These are phyloP conservation scores for Pseudohalonectria lignicola DNA, from an alignment of 2,329 filamentous ascomycete species.

Conservation along the genomic window DNA sequence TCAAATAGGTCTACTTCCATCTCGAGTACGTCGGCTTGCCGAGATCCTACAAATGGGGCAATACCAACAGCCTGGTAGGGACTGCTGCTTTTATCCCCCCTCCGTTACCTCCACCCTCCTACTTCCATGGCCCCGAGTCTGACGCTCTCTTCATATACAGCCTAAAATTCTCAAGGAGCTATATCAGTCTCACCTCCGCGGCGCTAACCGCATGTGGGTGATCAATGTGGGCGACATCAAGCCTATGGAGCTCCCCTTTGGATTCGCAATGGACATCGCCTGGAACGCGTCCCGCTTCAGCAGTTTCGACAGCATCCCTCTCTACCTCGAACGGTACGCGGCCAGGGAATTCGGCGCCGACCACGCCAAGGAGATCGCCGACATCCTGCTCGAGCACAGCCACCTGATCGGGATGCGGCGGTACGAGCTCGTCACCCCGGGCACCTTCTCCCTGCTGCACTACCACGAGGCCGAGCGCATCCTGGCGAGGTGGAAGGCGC, in stretches of 20 bases:
- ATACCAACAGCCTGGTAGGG: background rate
- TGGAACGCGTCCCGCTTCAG: conserved; percentile 48
- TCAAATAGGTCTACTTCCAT: background rate
- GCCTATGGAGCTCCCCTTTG: conserved; percentile 52
- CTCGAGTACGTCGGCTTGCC: background rate
- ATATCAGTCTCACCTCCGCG: conserved; percentile 44
- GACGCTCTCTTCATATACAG: no score
- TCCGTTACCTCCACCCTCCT: no score
- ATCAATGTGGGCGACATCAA: conserved; percentile 60
- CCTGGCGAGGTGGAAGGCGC: conserved; percentile 39
- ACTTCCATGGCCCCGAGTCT: no score
- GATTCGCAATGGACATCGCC: conserved; percentile 56
- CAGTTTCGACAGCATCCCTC: conserved; percentile 39
- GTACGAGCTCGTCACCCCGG: conserved; percentile 49
- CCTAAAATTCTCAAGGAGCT: conserved; percentile 25
- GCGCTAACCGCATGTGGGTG: conserved; percentile 52
- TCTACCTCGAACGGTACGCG: conserved; percentile 44
- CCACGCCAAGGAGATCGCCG: conserved; percentile 33
- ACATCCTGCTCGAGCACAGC: conserved; percentile 43
- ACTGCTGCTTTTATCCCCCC: no score
- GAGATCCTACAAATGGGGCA: background rate
- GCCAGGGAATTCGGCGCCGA: conserved; percentile 41
- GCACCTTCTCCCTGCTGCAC: conserved; percentile 49
- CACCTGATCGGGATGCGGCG: conserved; percentile 45
- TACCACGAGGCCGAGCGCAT: conserved; percentile 53